Base-by-base conservation (phyloP, 2,329 filamentous ascomycete genomes). In the Pleurostoma richardsiae region DNA sequence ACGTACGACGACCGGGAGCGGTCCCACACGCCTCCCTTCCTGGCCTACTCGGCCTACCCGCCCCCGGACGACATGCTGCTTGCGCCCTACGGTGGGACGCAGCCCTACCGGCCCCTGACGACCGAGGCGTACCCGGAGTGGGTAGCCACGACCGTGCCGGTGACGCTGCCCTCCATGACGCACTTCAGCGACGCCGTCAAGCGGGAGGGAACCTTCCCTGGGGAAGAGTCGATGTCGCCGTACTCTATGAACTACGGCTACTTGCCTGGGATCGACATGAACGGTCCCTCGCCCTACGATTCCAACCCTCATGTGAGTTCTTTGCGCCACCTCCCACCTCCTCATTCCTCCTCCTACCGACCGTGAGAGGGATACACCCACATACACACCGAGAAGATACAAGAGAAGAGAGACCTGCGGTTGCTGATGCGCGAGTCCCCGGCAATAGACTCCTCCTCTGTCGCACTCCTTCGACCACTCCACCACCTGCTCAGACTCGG, bases 291-390 rank as follows among this genome's bases (percentile, higher is more conserved):
- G 56, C 72, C 78, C 29, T 89, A 88, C 72, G 80, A 86, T 63
- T 79, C 80, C 65, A 79, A 80, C 68, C 80, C 84, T 76, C 85
- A 88, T 80, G 86, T 90, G 84, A 85, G 82, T 83, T 70, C 70
- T 65, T 72, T 65, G 60, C 71, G 70, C 60, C 62, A 66, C 60
- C 59, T 62, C 57, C 64, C 65, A 64, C 61, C 64, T 58, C 64
- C 48, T 41, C 51, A 49, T 44, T 43, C 45, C 43, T 39, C 46
- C 44, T 42, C 30, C 11, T 33, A 33, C 41, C 29, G 41, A 43
- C 29, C 31, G 41, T 45, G 46, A 48, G 43, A 48, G 19, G 19
- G 19, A 19, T 19, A 19, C 19, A 42, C 39, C 39, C 29, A 31
- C 19, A 33, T 30, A 8, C 40, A 7, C 44, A 29, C 10, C 27